A percentile compares a stretch with the other conserved stretches of the same genome.
Conservation (phyloP, 2,329 filamentous ascomycete species). For the Neofusicoccum parvum region DNA sequence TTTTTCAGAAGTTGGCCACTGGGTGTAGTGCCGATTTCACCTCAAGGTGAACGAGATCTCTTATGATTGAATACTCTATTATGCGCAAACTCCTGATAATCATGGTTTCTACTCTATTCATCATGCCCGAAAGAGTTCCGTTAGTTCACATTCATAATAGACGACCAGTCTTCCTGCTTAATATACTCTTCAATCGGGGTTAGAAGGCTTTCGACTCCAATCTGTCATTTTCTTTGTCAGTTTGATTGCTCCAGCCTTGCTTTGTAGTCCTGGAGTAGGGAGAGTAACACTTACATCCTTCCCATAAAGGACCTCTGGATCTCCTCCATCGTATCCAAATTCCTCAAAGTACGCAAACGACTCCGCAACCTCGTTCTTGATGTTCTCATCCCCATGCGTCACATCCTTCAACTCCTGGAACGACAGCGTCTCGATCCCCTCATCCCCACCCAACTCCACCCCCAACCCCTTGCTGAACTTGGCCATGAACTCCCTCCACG, state of each 20-base stretch:
- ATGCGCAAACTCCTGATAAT: too few relatives aligned
- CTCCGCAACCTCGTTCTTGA: conserved; percentile 35
- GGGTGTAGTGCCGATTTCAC: too few relatives aligned
- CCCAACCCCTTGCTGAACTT: conserved; percentile 16
- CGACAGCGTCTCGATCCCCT: conserved; percentile 21
- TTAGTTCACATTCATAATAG: neutral
- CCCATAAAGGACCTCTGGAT: conserved; percentile 35
- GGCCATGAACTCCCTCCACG: neutral
- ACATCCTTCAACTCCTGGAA: conserved; percentile 27
- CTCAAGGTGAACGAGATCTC: too few relatives aligned
- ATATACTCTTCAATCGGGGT: conserved; percentile 34
- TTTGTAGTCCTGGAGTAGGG: neutral
- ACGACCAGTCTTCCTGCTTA: conserved; percentile 30
- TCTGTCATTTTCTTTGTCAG: neutral
- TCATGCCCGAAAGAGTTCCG: too few relatives aligned
- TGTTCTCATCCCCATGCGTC: conserved; percentile 26
- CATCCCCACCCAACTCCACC: conserved; percentile 28
- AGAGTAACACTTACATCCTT: conserved; percentile 24
- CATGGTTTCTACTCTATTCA: too few relatives aligned
- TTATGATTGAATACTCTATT: too few relatives aligned
- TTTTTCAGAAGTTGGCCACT: too few relatives aligned
- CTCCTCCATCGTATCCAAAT: conserved; percentile 41
- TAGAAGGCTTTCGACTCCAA: conserved; percentile 26
- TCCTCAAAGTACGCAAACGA: conserved; percentile 38
- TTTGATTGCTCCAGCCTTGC: neutral